Evolutionary conservation across 1,139 yeast species (phyloP).

Genomic region (Suhomyces panamericanus): DNA sequence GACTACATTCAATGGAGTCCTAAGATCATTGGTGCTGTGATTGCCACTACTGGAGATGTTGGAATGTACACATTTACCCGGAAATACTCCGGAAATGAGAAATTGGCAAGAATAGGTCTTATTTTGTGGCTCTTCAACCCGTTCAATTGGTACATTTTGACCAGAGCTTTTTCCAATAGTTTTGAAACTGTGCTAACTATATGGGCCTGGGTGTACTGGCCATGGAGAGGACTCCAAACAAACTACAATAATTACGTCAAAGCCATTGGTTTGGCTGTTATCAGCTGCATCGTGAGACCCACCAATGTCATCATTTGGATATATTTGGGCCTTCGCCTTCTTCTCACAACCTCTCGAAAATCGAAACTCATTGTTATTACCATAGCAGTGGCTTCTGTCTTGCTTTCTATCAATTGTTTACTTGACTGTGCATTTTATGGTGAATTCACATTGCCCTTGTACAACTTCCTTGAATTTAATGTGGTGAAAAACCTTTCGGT

Average conservation of each 20-base stretch:
- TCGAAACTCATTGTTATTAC: slow-evolving; percentile 16
- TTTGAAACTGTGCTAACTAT: slow-evolving; percentile 75
- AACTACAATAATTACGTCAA: slow-evolving; percentile 12
- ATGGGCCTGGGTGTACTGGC: slow-evolving; percentile 74
- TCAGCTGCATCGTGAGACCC: slow-evolving; percentile 74
- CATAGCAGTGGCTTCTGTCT: slow-evolving; percentile 14
- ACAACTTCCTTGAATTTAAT: slow-evolving; percentile 75
- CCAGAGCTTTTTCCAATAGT: slow-evolving; percentile 85
- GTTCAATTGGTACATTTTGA: slow-evolving; percentile 78
- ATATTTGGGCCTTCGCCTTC: slow-evolving; percentile 50
- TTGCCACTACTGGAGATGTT: slow-evolving; percentile 75
- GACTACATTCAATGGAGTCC: slow-evolving; percentile 42
- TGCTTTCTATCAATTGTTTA: slow-evolving; percentile 34
- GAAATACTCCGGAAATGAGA: slow-evolving; percentile 34
- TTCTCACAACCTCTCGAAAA: slow-evolving; percentile 8
- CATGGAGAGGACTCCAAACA: slow-evolving; percentile 42
- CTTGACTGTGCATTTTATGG: slow-evolving; percentile 65
- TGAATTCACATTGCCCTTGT: slow-evolving; percentile 57
- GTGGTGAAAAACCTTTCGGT: slow-evolving; percentile 68
- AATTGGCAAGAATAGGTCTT: slow-evolving; percentile 48
- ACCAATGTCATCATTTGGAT: slow-evolving; percentile 80
- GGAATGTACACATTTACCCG: slow-evolving; percentile 52
- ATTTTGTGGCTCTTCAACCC: slow-evolving; percentile 64
- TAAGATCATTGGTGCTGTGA: slow-evolving; percentile 62
- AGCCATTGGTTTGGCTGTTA: slow-evolving; percentile 44